phyloP scores from a whole-genome alignment of 2,329 filamentous ascomycete genomes.

The Emericellopsis atlantica region DNA sequence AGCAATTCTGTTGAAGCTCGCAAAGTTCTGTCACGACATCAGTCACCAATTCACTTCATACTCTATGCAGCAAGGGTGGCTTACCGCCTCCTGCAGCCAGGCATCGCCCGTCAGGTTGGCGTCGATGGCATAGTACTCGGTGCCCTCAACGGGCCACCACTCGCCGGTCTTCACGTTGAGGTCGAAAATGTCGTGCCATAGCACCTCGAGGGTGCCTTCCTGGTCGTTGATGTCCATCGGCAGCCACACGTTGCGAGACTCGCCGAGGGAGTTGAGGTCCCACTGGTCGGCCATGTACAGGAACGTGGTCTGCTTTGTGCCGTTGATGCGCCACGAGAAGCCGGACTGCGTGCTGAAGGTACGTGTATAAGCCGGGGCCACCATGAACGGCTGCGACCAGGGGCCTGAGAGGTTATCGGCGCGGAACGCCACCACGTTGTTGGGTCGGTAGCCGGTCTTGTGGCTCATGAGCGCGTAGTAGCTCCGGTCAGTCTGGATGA shows the following conservation, averaged over 20 bases:
- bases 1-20: constrained; percentile 27
- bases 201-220: constrained; percentile 30
- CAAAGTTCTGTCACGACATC: constrained; percentile 23
- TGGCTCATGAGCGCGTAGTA: constrained; percentile 51
- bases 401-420: constrained; percentile 33
- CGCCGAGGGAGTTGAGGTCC: constrained; percentile 39
- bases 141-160: constrained; percentile 30
- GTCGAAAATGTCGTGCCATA: constrained; percentile 42
- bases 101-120: constrained; percentile 29
- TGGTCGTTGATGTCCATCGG: constrained; percentile 37
- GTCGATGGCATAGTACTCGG: constrained; percentile 28
- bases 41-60: too few relatives aligned
- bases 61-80: not conserved
- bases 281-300: constrained; percentile 36
- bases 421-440: constrained; percentile 44
- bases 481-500: constrained; percentile 45
- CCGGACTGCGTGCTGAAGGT: constrained; percentile 40
- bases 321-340: constrained; percentile 32
- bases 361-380: constrained; percentile 33
- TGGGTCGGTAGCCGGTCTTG: constrained; percentile 51
- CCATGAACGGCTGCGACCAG: constrained; percentile 38
- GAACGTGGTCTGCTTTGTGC: constrained; percentile 33
- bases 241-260: constrained; percentile 42
- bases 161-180: constrained; percentile 36
- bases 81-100: constrained; percentile 34